These are phyloP conservation scores for Fusarium sp. DNA, from an alignment of 2,329 filamentous ascomycete species.

Conservation along the genomic window DNA sequence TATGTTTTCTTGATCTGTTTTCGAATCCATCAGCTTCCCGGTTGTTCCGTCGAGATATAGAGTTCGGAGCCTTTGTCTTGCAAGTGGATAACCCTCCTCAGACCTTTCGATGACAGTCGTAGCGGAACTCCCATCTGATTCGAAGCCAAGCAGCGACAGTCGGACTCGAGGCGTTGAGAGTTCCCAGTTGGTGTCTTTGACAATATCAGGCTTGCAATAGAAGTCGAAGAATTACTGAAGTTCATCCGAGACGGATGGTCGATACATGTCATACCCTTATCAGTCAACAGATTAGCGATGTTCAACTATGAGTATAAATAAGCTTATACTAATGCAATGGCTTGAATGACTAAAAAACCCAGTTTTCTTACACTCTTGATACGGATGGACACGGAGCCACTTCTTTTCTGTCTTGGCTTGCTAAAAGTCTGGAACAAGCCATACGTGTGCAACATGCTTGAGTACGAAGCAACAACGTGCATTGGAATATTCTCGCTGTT, in stretches of 20 bases:
- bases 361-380: background rate
- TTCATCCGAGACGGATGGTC: background rate
- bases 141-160: background rate
- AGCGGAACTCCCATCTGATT: background rate
- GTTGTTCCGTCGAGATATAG: background rate
- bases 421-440: background rate
- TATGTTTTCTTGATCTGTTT: background rate
- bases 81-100: background rate
- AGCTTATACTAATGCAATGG: rapidly evolving
- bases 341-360: background rate
- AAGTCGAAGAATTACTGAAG: background rate
- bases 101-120: background rate
- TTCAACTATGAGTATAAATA: too few species aligned
- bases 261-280: background rate
- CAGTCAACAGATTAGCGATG: background rate
- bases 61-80: background rate
- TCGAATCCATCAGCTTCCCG: too few species aligned
- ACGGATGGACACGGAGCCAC: background rate
- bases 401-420: background rate
- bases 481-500: background rate
- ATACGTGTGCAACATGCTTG: background rate
- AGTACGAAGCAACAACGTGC: conserved; percentile 1
- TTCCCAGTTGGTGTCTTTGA: background rate
- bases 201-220: background rate
- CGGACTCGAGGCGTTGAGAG: background rate